phyloP scores from a whole-genome alignment of 2,329 filamentous ascomycete species.

The Sporothrix mexicana region DNA sequence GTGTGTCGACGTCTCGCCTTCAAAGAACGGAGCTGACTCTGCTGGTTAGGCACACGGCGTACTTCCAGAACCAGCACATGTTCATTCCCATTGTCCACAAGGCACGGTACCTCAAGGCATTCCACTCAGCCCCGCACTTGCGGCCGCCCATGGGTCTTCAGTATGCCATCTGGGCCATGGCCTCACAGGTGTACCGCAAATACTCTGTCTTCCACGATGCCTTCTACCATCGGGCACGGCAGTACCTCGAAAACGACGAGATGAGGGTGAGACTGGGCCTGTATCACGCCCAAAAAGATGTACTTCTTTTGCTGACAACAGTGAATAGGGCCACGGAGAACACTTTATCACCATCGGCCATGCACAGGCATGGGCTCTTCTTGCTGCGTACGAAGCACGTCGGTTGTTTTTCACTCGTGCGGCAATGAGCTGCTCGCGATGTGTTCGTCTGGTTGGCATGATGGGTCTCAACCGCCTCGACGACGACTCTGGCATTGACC shows the following conservation, averaged over 20 bases:
- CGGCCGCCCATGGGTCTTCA: conserved; percentile 82
- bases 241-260: conserved; percentile 83
- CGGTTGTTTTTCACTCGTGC: conserved; percentile 84
- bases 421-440: conserved; percentile 78
- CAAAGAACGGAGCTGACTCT: not conserved
- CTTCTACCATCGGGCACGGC: conserved; percentile 81
- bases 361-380: conserved; percentile 79
- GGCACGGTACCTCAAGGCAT: conserved; percentile 73
- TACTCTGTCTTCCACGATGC: conserved; percentile 74
- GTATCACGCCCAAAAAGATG: not conserved
- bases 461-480: conserved; percentile 84
- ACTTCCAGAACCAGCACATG: conserved; percentile 76
- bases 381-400: conserved; percentile 81
- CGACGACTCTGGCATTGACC: conserved; percentile 61
- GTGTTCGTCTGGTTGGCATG: conserved; percentile 75
- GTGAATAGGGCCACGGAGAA: conserved; percentile 71
- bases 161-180: conserved; percentile 87
- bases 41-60: conserved; percentile 67
- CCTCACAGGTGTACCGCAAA: conserved; percentile 72
- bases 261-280: conserved; percentile 64
- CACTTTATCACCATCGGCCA: conserved; percentile 78
- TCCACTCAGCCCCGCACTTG: conserved; percentile 73
- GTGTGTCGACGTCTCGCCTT: not conserved
- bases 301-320: conserved; percentile 4
- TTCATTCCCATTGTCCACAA: conserved; percentile 80